Base-by-base conservation (phyloP, 768 basidiomycete species). In the Leccinum rimulosum region DNA sequence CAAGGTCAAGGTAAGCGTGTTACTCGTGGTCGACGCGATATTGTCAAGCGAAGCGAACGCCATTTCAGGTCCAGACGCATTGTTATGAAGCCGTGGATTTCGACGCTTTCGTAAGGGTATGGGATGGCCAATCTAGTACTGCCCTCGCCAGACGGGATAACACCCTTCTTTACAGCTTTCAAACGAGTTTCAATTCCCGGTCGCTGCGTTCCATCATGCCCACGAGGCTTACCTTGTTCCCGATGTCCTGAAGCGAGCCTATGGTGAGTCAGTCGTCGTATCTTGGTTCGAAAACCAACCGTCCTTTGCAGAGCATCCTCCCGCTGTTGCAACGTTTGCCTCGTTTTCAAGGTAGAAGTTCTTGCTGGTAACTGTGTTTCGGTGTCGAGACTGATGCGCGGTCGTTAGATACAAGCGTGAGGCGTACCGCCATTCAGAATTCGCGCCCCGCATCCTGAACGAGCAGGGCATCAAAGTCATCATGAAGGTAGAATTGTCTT, bases 171-270 rank as follows among this genome's bases (percentile, higher is more conserved):
- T 4, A 3, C 56, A 90, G 80, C 76, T 93, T 3, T 84, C 89
- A 10, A 90, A 93, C 71, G 91, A 93, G 62, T 93, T 92, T 76
- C 76, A 89, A 60, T 90, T 90, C 73, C 82, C 86, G 0, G 76
- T 91, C 38, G 83, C 89, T 0, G 86, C 87, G 0, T 84, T 91
- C 73, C 90, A 91, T 64, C 90, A 92, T 63, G 89, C 91, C 1
- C 84, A 85, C 45, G 89, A 92, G 64, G 83, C 90, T 0, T 93
- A 88, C 63, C 84, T 93, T 43, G 89, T 92, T n/a, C 87, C 90
- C 2, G 83, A 84, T 27, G 70, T 89, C 1, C 78, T 93, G 56
- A 91, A 91, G 72, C 78, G 80, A 65, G 80, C 85, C 10, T 93
- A 83, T 73, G 89, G 84, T 66, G 50, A 68, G 61, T 38, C 54